Evolutionary conservation across 164 flowering plant genomes (phyloP).

Genomic region (Piper longum): DNA sequence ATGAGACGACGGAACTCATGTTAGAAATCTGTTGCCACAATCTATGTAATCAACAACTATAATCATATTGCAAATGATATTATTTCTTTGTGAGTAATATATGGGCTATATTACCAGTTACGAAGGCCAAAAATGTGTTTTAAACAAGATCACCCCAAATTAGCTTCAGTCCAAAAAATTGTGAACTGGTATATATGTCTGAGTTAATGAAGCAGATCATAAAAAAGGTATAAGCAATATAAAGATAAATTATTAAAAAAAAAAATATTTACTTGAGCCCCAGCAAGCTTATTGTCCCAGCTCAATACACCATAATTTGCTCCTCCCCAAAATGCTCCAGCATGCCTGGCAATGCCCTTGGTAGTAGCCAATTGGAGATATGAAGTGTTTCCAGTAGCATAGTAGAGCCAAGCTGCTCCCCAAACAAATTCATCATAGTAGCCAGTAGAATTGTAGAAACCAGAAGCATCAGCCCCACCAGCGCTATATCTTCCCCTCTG

Average conservation of each 20-base stretch:
- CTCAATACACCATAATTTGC: conserved; percentile 83
- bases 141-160: neutral
- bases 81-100: too few relatives aligned
- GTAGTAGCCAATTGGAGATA: conserved; percentile 71
- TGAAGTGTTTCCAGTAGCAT: conserved; percentile 79
- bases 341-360: conserved; percentile 67
- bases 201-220: too few relatives aligned
- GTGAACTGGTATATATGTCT: neutral
- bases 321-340: conserved; percentile 97
- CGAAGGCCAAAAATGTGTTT: too few relatives aligned
- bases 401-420: conserved; percentile 95
- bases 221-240: too few relatives aligned
- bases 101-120: too few relatives aligned
- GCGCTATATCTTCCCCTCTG: conserved; percentile 76
- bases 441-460: conserved; percentile 70
- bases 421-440: conserved; percentile 94
- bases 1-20: neutral
- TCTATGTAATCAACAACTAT: too few relatives aligned
- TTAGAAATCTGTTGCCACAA: too few relatives aligned
- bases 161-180: too few relatives aligned
- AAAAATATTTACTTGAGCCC: conserved; percentile 56
- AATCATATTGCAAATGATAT: too few relatives aligned
- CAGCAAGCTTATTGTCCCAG: conserved; percentile 97
- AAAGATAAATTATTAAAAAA: too few relatives aligned
- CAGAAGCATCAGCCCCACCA: conserved; percentile 36